Evolutionary conservation across 1,284 basidiomycete species (phyloP).

Genomic region (Irpex sp.): DNA sequence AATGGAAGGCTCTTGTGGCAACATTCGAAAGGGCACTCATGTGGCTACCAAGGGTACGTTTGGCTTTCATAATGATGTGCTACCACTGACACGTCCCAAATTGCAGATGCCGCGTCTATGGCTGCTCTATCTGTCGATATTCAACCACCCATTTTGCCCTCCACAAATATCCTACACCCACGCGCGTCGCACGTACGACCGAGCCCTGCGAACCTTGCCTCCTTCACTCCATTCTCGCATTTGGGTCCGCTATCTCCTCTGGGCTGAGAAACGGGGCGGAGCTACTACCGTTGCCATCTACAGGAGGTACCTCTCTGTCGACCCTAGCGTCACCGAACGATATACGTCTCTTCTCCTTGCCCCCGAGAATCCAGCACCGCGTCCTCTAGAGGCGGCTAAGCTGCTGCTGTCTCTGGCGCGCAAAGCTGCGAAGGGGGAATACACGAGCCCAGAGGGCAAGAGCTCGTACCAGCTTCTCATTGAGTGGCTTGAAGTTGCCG

Average conservation of each 20-base stretch:
- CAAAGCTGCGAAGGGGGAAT: constrained; percentile 79
- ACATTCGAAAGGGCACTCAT: constrained; percentile 90
- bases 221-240: constrained; percentile 92
- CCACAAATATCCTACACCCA: constrained; percentile 82
- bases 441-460: constrained; percentile 88
- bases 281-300: constrained; percentile 83
- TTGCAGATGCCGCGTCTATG: constrained; percentile 85
- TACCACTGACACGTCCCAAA: constrained; percentile 4
- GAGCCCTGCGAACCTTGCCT: constrained; percentile 89
- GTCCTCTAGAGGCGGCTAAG: constrained; percentile 92
- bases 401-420: constrained; percentile 80
- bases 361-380: constrained; percentile 57
- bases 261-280: constrained; percentile 87
- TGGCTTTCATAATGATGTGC: constrained; percentile 10
- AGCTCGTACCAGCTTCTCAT: constrained; percentile 92
- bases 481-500: constrained; percentile 91
- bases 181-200: constrained; percentile 90
- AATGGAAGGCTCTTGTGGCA: constrained; percentile 89
- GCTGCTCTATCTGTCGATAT: constrained; percentile 88
- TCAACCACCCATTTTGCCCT: constrained; percentile 89
- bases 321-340: constrained; percentile 81
- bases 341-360: constrained; percentile 78
- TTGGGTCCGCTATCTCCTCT: constrained; percentile 93
- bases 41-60: constrained; percentile 84
- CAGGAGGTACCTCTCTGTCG: constrained; percentile 83